Percentiles rank a stretch among this genome's conserved stretches.
Evolutionary conservation across 2,329 filamentous ascomycete genomes (phyloP).

Genomic region (Aspergillus sp.): DNA sequence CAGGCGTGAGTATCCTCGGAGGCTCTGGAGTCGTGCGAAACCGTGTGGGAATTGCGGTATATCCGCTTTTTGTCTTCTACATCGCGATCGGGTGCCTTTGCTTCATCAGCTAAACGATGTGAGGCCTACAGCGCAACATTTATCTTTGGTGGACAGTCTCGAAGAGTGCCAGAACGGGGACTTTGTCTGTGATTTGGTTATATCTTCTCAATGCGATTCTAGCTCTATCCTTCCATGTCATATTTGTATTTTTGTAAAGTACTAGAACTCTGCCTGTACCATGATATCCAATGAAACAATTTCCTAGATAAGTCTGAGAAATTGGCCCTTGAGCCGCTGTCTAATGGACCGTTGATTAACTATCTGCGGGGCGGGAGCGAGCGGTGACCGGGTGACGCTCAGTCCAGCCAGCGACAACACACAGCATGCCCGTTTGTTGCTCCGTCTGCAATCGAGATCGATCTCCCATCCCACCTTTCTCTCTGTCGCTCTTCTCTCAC

Average conservation of each 20-base stretch:
- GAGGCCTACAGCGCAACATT: not conserved
- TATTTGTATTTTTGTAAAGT: slow-evolving; percentile 9
- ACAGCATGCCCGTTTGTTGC: slow-evolving; percentile 21
- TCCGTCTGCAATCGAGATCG: slow-evolving; percentile 3
- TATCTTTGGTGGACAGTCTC: not conserved
- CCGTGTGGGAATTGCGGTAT: slow-evolving; percentile 88
- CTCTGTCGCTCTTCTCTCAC: not conserved
- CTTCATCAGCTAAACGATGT: slow-evolving; percentile 75
- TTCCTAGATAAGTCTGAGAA: not conserved
- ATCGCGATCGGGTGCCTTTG: slow-evolving; percentile 88
- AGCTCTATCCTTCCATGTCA: slow-evolving; percentile 3
- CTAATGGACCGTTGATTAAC: not conserved
- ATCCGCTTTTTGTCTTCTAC: slow-evolving; percentile 94
- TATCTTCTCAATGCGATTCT: slow-evolving; percentile 9
- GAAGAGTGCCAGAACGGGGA: not conserved
- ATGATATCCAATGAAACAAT: slow-evolving; percentile 23
- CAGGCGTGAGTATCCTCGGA: slow-evolving; percentile 91
- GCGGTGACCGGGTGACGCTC: slow-evolving; percentile 24
- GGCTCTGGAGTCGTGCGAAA: slow-evolving; percentile 96
- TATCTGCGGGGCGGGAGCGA: slow-evolving; percentile 21
- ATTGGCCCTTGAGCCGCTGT: too few relatives aligned
- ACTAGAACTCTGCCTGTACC: slow-evolving; percentile 13
- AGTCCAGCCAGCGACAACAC: slow-evolving; percentile 23
- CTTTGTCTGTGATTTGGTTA: not conserved
- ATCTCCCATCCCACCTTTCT: slow-evolving; percentile 3